Conservation (phyloP, 441 rosid genomes). For the Bruguiera hainesii region DNA sequence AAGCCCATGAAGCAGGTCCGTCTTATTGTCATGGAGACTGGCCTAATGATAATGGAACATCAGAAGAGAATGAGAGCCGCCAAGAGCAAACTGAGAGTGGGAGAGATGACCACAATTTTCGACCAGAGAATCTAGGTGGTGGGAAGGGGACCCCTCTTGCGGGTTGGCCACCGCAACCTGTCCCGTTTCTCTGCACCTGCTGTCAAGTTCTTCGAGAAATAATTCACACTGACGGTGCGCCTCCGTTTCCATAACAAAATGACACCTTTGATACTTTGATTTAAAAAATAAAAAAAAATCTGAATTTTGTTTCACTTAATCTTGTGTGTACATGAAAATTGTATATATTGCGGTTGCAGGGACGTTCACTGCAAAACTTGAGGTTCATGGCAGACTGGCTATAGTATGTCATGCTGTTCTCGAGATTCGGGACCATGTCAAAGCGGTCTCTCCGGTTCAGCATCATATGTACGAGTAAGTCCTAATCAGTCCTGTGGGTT, state of each 20-base stretch:
- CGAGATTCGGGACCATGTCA: conserved; percentile 15
- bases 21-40: conserved; percentile 2
- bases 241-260: not conserved
- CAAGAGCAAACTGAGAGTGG: conserved; percentile 5
- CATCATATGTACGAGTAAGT: conserved; percentile 46
- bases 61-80: not conserved
- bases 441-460: not conserved
- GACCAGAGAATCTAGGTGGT: conserved; percentile 11
- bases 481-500: not conserved
- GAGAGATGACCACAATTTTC: not conserved
- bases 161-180: conserved; percentile 26
- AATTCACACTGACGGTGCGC: conserved; percentile 48
- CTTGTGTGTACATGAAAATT: not conserved
- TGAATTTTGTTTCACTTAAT: not conserved
- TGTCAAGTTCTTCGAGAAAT: conserved; percentile 61
- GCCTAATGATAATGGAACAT: conserved; percentile 3
- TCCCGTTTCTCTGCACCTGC: conserved; percentile 39
- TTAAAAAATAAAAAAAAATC: not conserved
- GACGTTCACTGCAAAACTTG: conserved; percentile 31
- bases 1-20: conserved; percentile 11
- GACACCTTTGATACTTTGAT: not conserved
- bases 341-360: conserved; percentile 26
- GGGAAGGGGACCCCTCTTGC: conserved; percentile 19
- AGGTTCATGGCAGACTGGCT: conserved; percentile 62
- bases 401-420: conserved; percentile 55